Percentiles rank a stretch among this genome's conserved stretches.
These are phyloP conservation scores for Zasmidium cellare DNA, from an alignment of 2,329 filamentous ascomycete species.

Conservation along the genomic window DNA sequence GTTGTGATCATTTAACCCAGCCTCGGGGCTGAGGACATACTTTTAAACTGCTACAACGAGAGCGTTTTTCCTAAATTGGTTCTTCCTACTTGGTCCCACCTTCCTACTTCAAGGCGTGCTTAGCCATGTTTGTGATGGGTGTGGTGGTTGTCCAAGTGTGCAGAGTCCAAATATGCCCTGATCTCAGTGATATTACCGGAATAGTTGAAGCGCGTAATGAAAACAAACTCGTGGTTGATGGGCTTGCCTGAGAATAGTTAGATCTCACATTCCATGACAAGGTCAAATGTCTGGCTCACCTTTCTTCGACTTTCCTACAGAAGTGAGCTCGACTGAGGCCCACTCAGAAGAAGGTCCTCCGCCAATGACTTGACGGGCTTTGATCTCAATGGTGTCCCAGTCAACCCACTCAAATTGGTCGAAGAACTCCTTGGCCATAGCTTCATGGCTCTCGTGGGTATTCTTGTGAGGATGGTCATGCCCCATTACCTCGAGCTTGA, in stretches of 20 bases:
- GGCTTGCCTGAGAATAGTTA: not conserved
- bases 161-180: not conserved
- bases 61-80: too few relatives aligned
- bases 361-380: not conserved
- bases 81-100: too few relatives aligned
- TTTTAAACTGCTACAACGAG: too few relatives aligned
- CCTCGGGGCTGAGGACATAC: too few relatives aligned
- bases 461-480: not conserved
- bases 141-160: not conserved
- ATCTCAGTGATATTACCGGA: not conserved
- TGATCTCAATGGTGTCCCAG: slow-evolving; percentile 1
- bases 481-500: not conserved
- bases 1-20: too few relatives aligned
- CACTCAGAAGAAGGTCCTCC: not conserved
- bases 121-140: too few relatives aligned
- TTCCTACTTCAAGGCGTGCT: too few relatives aligned
- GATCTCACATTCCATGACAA: not conserved
- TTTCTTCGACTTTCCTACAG: slow-evolving; percentile 1
- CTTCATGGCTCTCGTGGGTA: not conserved
- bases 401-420: not conserved
- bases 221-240: not conserved
- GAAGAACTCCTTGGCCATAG: not conserved
- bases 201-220: not conserved
- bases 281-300: not conserved
- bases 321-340: not conserved